These are phyloP conservation scores for Microcyclospora pomicola DNA, from an alignment of 2,329 filamentous ascomycete genomes.

Conservation along the genomic window DNA sequence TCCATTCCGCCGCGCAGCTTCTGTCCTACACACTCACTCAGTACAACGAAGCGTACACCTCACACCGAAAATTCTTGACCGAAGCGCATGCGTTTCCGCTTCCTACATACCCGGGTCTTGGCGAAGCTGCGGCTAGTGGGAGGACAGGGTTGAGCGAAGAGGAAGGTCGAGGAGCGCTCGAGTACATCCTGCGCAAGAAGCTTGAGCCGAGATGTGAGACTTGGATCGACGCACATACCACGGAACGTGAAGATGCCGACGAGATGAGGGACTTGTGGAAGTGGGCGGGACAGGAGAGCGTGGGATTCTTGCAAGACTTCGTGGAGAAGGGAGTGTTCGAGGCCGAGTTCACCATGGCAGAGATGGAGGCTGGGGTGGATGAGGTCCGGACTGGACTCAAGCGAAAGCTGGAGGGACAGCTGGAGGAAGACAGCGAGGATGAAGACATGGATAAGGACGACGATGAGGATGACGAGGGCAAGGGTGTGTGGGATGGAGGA, in stretches of 20 bases:
- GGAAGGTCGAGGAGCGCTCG: constrained; percentile 36
- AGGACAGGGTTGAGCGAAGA: too few species aligned
- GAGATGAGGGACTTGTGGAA: constrained; percentile 49
- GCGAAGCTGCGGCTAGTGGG: constrained; percentile 30
- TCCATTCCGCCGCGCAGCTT: constrained; percentile 16
- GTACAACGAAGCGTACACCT: constrained; percentile 50
- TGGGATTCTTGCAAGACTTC: constrained; percentile 22
- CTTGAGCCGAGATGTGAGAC: constrained; percentile 65
- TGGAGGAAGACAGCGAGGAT: constrained; percentile 33
- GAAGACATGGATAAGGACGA: constrained; percentile 33
- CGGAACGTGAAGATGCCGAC: constrained; percentile 19
- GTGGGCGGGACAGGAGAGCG: constrained; percentile 38
- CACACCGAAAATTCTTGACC: constrained; percentile 53
- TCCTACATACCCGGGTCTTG: constrained; percentile 53
- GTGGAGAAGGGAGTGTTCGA: constrained; percentile 30
- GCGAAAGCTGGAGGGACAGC: constrained; percentile 40
- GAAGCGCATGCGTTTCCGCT: constrained; percentile 62
- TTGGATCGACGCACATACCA: constrained; percentile 43
- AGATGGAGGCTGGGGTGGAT: constrained; percentile 51
- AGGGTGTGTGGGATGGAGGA: background rate
- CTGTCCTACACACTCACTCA: constrained; percentile 48
- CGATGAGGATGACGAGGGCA: constrained; percentile 12
- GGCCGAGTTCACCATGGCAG: constrained; percentile 60
- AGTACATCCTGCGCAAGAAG: constrained; percentile 67
- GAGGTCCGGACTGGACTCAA: constrained; percentile 59